Conservation (phyloP, 2,329 filamentous ascomycete species). For the Esteya vermicola region DNA sequence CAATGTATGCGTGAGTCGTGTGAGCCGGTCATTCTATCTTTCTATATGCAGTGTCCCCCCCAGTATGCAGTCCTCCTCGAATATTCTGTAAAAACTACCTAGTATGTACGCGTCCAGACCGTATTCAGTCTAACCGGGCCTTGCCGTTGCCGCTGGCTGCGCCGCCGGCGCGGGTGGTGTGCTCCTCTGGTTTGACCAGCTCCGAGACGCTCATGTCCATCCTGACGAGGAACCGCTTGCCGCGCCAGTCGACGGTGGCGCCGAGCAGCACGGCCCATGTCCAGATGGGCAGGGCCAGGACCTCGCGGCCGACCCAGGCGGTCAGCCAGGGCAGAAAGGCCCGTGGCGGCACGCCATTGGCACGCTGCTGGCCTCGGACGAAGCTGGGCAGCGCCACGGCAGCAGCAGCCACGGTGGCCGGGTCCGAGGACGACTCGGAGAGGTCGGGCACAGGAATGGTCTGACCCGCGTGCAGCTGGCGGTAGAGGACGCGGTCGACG, state of each 20-base stretch:
- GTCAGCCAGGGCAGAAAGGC: constrained; percentile 56
- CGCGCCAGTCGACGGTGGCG: constrained; percentile 75
- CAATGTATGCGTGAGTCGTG: too few relatives aligned
- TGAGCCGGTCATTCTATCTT: too few relatives aligned
- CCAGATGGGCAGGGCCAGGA: constrained; percentile 80
- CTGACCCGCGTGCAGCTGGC: constrained; percentile 56
- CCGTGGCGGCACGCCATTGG: constrained; percentile 30
- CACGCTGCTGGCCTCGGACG: too few relatives aligned
- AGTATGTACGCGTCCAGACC: too few relatives aligned
- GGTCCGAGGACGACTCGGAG: constrained; percentile 59
- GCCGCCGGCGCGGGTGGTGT: not conserved
- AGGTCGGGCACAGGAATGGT: constrained; percentile 52
- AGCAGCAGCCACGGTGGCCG: constrained; percentile 39
- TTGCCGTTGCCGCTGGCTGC: constrained; percentile 6
- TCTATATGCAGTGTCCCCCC: too few relatives aligned
- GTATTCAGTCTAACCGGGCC: constrained; percentile 13
- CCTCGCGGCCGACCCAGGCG: constrained; percentile 76
- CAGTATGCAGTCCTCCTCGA: too few relatives aligned
- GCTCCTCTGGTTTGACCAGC: constrained; percentile 10
- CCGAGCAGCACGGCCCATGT: constrained; percentile 80
- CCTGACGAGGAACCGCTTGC: constrained; percentile 65
- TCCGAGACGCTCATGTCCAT: constrained; percentile 67
- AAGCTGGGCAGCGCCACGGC: constrained; percentile 22
- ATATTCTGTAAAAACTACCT: too few relatives aligned
- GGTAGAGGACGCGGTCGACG: constrained; percentile 61